Conservation (phyloP, 768 basidiomycete species). For the Tulasnella sp. region DNA sequence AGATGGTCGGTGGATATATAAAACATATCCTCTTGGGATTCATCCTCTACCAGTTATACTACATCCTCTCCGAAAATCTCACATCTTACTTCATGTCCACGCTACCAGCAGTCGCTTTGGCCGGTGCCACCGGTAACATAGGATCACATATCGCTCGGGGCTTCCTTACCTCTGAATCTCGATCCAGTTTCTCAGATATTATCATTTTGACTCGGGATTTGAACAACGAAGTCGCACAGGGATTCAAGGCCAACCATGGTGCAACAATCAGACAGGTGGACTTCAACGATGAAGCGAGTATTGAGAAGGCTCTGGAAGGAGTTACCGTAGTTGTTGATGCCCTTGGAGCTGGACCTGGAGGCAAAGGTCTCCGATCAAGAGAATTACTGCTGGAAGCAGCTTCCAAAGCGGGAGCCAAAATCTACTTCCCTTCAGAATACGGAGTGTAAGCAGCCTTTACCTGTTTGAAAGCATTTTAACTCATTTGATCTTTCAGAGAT, state of each 20-base stretch:
- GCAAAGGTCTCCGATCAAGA: too few species aligned
- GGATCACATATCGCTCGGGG: neutral
- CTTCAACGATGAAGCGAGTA: neutral
- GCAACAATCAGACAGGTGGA: slow-evolving; percentile 18
- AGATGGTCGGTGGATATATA: too few species aligned
- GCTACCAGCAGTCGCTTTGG: slow-evolving; percentile 11
- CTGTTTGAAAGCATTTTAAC: too few species aligned
- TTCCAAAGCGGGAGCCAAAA: slow-evolving; percentile 6
- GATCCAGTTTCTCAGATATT: slow-evolving; percentile 16
- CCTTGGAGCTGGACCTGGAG: neutral
- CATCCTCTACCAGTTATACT: too few species aligned
- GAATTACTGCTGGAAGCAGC: slow-evolving; percentile 18
- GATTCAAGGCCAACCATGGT: slow-evolving; percentile 17
- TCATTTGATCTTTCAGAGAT: too few species aligned
- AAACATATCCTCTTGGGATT: too few species aligned
- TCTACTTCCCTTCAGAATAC: slow-evolving; percentile 7
- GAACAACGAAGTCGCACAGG: slow-evolving; percentile 10
- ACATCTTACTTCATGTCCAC: too few species aligned
- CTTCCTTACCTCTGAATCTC: neutral
- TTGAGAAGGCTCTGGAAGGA: slow-evolving; percentile 16
- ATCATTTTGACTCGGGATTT: slow-evolving; percentile 18
- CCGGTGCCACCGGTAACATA: slow-evolving; percentile 8
- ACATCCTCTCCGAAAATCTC: too few species aligned
- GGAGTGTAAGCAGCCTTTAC: slow-evolving; percentile 12
- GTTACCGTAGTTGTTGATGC: slow-evolving; percentile 21